Evolutionary conservation across 2,329 filamentous ascomycete genomes (phyloP).

Genomic region (Microsporum ferrugineum): DNA sequence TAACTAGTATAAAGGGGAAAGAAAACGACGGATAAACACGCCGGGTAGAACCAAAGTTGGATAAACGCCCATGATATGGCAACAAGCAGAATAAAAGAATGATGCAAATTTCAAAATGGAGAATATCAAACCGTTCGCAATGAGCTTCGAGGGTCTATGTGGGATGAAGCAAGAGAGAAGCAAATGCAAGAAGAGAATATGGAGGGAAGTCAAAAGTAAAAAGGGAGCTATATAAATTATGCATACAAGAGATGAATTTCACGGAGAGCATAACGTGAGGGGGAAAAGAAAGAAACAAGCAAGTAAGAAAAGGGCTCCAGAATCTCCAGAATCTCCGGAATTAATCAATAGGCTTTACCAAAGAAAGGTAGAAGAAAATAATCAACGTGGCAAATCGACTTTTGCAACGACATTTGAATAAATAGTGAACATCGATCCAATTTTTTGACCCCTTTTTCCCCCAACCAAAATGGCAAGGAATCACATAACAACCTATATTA

Average conservation of each 20-base stretch:
- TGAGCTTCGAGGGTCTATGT: neutral
- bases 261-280: neutral
- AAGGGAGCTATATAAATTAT: slow-evolving; percentile 1
- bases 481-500: slow-evolving; percentile 19
- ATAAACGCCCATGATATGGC: neutral
- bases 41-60: neutral
- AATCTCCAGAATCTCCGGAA: neutral
- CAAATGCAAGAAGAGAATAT: neutral
- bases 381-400: neutral
- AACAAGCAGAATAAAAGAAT: neutral
- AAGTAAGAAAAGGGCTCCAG: neutral
- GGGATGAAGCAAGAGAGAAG: neutral
- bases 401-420: neutral
- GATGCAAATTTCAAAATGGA: neutral
- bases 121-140: neutral
- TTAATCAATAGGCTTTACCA: slow-evolving; percentile 1
- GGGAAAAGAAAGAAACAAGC: neutral
- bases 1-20: neutral
- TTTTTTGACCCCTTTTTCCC: neutral
- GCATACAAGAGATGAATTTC: neutral
- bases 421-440: neutral
- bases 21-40: neutral
- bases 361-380: neutral
- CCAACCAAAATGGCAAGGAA: neutral
- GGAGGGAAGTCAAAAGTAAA: slow-evolving; percentile 7